Evolutionary conservation across 1,284 basidiomycete species (phyloP).

Genomic region (Peniophora sp.): DNA sequence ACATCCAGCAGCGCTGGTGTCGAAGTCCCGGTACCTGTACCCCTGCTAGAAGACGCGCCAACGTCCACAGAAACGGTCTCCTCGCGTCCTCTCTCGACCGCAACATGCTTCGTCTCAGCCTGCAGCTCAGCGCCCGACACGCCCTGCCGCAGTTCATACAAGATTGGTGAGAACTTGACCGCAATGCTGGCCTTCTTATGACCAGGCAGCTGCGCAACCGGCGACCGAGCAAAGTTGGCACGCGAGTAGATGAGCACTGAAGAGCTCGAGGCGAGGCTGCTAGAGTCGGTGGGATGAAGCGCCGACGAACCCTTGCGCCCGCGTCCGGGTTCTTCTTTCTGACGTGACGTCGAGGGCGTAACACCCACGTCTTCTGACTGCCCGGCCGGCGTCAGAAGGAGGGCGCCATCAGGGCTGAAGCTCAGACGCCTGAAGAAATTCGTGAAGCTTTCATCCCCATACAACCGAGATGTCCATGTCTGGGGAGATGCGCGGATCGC

Average conservation of each 20-base stretch:
- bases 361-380: conserved; percentile 89
- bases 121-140: conserved; percentile 33
- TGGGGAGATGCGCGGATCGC: conserved; percentile 64
- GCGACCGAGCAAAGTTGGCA: conserved; percentile 85
- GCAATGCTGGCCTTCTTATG: conserved; percentile 94
- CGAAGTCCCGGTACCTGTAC: conserved; percentile 9
- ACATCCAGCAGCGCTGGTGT: conserved; percentile 2
- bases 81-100: conserved; percentile 66
- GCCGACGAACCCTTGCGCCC: conserved; percentile 36
- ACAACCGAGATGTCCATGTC: conserved; percentile 58
- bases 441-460: conserved; percentile 92
- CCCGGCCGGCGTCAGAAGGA: conserved; percentile 92
- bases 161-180: conserved; percentile 87
- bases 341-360: conserved; percentile 30
- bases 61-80: conserved; percentile 59
- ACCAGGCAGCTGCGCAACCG: conserved; percentile 91
- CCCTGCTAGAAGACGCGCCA: conserved; percentile 18
- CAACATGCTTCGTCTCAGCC: conserved; percentile 41
- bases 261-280: conserved; percentile 30
- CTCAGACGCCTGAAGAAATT: conserved; percentile 93
- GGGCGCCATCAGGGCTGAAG: conserved; percentile 91
- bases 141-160: conserved; percentile 78
- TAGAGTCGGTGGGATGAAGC: conserved; percentile 30
- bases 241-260: conserved; percentile 96
- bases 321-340: conserved; percentile 25